phyloP scores from a whole-genome alignment of 1,284 basidiomycete species.

The Rhodofomes roseus region DNA sequence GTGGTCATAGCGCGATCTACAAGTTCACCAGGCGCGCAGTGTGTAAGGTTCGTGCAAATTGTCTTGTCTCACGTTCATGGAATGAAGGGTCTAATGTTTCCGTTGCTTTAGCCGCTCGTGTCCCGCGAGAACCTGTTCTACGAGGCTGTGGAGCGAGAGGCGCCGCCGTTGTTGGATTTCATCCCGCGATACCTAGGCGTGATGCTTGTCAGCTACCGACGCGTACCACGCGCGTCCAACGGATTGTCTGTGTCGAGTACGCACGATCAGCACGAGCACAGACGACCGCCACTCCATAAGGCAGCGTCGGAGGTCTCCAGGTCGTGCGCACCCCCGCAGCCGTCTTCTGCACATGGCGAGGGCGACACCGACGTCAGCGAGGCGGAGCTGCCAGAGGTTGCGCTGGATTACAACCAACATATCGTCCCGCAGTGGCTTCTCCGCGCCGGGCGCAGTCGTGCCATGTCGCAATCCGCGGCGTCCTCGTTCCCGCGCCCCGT shows the following conservation, averaged over 20 bases:
- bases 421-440: slow-evolving; percentile 95
- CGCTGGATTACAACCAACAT: slow-evolving; percentile 89
- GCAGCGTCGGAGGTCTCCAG: slow-evolving; percentile 29
- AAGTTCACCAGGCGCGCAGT: slow-evolving; percentile 97
- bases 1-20: slow-evolving; percentile 96
- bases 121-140: slow-evolving; percentile 98
- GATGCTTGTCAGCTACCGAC: slow-evolving; percentile 95
- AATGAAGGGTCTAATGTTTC: not conserved
- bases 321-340: slow-evolving; percentile 3
- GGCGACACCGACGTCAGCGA: slow-evolving; percentile 53
- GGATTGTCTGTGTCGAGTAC: slow-evolving; percentile 8
- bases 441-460: slow-evolving; percentile 47
- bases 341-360: slow-evolving; percentile 17
- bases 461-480: slow-evolving; percentile 46
- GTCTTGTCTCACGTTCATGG: slow-evolving; percentile 1
- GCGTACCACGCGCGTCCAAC: slow-evolving; percentile 43
- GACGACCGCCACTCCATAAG: slow-evolving; percentile 31
- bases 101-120: slow-evolving; percentile 74
- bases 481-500: slow-evolving; percentile 14
- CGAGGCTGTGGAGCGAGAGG: slow-evolving; percentile 91
- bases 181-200: slow-evolving; percentile 97
- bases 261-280: slow-evolving; percentile 8
- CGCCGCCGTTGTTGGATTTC: slow-evolving; percentile 87
- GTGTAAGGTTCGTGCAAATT: slow-evolving; percentile 77
- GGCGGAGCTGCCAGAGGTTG: slow-evolving; percentile 85